Percentiles rank a stretch among this genome's conserved stretches.
Conservation (phyloP, 768 basidiomycete genomes). For the Candolleomyces aberdarensis region DNA sequence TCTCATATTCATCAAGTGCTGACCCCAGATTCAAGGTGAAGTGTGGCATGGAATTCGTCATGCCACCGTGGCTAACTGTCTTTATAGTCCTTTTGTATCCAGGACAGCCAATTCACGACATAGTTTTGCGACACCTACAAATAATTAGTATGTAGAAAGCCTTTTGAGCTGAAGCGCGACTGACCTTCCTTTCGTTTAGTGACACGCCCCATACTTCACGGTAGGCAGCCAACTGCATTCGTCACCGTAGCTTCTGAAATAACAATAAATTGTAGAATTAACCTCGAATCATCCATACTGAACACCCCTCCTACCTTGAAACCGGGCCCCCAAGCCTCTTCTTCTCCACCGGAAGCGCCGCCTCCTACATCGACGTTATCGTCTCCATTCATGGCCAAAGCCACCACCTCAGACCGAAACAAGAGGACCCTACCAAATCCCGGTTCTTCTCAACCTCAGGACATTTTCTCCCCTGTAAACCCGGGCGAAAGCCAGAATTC, state of each 20-base stretch:
- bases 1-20: slow-evolving; percentile 32
- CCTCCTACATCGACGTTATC: slow-evolving; percentile 34
- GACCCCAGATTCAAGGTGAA: slow-evolving; percentile 48
- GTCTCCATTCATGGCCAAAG: slow-evolving; percentile 46
- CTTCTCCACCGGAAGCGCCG: slow-evolving; percentile 22
- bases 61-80: slow-evolving; percentile 4
- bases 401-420: not conserved
- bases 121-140: slow-evolving; percentile 9
- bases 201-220: slow-evolving; percentile 2
- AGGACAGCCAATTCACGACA: slow-evolving; percentile 12
- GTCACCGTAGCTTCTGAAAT: not conserved
- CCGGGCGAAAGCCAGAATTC: too few relatives aligned
- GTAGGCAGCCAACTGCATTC: not conserved
- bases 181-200: slow-evolving; percentile 4
- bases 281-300: slow-evolving; percentile 16
- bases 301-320: slow-evolving; percentile 16
- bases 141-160: not conserved
- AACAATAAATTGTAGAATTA: not conserved
- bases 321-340: slow-evolving; percentile 24
- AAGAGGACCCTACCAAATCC: slow-evolving; percentile 5
- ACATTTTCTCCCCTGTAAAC: slow-evolving; percentile 20
- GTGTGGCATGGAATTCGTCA: not conserved
- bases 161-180: not conserved
- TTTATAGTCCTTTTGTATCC: slow-evolving; percentile 20
- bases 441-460: slow-evolving; percentile 17